phyloP scores from a whole-genome alignment of 2,329 filamentous ascomycete species.

The Neofusicoccum kwambonambiense region DNA sequence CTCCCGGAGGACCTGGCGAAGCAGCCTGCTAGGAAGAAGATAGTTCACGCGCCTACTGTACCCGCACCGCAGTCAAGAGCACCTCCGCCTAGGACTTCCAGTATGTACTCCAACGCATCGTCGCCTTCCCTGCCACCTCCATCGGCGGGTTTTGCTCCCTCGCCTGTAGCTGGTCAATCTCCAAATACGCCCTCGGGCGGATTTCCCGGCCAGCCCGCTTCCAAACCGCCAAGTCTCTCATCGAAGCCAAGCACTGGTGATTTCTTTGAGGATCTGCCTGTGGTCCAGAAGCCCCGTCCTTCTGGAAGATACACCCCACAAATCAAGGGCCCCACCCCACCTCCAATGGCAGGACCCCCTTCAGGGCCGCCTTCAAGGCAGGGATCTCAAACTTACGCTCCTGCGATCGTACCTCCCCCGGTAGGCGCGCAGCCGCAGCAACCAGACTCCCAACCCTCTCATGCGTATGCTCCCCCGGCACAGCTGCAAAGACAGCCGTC shows the following conservation, averaged over 20 bases:
- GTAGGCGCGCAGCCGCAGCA: neutral
- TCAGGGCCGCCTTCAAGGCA: conserved; percentile 5
- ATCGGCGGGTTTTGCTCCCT: conserved; percentile 37
- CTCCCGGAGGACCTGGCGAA: conserved; percentile 84
- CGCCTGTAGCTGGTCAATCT: conserved; percentile 41
- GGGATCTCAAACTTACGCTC: conserved; percentile 3
- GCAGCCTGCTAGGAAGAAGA: conserved; percentile 56
- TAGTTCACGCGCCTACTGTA: conserved; percentile 20
- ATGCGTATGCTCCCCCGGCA: conserved; percentile 19
- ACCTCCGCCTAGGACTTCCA: conserved; percentile 61
- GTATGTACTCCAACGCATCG: conserved; percentile 46
- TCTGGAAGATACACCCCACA: conserved; percentile 41
- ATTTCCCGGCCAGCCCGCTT: conserved; percentile 21
- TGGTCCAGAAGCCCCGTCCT: conserved; percentile 42
- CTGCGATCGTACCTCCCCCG: conserved; percentile 1
- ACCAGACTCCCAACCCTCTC: neutral
- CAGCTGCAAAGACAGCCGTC: conserved; percentile 10
- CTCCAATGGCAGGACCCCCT: conserved; percentile 12
- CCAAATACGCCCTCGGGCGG: conserved; percentile 28
- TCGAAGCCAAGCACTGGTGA: conserved; percentile 35
- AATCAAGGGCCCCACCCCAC: conserved; percentile 24
- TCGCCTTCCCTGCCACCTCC: conserved; percentile 27
- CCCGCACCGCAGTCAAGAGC: conserved; percentile 44
- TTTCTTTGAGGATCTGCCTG: conserved; percentile 51
- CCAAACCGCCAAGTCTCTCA: conserved; percentile 22